Percentiles rank a stretch among this genome's conserved stretches.
These are phyloP conservation scores for Hypoxylon sp. DNA, from an alignment of 2,329 filamentous ascomycete species.

Conservation along the genomic window DNA sequence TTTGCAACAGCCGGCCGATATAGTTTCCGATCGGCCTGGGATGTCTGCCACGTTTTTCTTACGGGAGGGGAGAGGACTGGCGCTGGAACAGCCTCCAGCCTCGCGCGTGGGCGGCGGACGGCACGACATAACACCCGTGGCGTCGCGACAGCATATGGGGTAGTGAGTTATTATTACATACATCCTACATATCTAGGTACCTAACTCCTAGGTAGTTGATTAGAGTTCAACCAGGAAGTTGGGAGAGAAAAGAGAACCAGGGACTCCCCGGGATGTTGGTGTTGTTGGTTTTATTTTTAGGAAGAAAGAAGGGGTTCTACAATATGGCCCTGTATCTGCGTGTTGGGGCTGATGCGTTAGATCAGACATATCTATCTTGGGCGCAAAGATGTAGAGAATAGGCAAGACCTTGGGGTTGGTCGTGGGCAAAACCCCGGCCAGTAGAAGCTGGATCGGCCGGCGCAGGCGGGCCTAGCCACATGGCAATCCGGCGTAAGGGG, in stretches of 20 bases:
- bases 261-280: background rate
- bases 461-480: background rate
- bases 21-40: slow-evolving; percentile 15
- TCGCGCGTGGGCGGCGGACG: background rate
- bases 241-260: background rate
- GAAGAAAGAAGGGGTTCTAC: background rate
- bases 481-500: background rate
- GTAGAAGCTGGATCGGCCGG: no score
- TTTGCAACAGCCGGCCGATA: slow-evolving; percentile 11
- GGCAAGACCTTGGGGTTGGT: no score
- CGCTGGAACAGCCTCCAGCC: background rate
- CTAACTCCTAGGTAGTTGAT: no score
- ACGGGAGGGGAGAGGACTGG: background rate
- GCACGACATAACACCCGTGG: background rate
- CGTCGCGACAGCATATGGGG: background rate
- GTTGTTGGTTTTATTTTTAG: slow-evolving; percentile 9
- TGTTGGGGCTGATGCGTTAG: background rate
- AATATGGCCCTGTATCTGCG: slow-evolving; percentile 1
- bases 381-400: no score
- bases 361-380: background rate
- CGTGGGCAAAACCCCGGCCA: background rate
- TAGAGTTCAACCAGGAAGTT: background rate
- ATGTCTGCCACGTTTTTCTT: slow-evolving; percentile 20
- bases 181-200: no score
- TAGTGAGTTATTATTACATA: background rate